Conservation (phyloP, 2,329 filamentous ascomycete genomes). For the Exophiala dermatitidis region DNA sequence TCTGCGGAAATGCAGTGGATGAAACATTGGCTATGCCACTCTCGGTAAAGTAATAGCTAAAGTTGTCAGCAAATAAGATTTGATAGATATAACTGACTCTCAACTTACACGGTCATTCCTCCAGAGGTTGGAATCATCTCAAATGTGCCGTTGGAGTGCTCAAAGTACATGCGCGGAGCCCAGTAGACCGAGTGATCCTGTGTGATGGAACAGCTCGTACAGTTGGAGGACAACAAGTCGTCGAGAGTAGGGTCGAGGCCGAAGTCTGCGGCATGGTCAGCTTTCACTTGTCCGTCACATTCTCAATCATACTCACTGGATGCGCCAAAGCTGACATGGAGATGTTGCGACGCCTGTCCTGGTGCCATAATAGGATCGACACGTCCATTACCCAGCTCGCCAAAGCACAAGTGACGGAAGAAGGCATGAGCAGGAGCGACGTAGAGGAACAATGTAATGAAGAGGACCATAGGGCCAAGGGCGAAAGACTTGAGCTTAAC, state of each 20-base stretch:
- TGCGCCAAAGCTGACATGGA: slow-evolving; percentile 69
- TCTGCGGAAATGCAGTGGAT: slow-evolving; percentile 58
- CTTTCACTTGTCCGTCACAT: background rate
- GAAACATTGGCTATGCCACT: slow-evolving; percentile 5
- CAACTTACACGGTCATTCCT: slow-evolving; percentile 71
- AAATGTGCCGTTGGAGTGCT: slow-evolving; percentile 58
- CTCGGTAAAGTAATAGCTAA: slow-evolving; percentile 74
- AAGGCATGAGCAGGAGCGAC: slow-evolving; percentile 51
- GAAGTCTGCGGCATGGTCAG: slow-evolving; percentile 51
- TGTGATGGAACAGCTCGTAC: slow-evolving; percentile 72
- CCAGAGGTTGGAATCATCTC: slow-evolving; percentile 67
- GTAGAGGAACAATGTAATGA: slow-evolving; percentile 3
- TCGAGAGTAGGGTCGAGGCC: slow-evolving; percentile 48
- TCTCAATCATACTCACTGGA: slow-evolving; percentile 56
- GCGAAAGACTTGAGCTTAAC: slow-evolving; percentile 9
- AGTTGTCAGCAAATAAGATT: background rate
- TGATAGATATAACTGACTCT: background rate
- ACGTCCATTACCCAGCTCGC: slow-evolving; percentile 60
- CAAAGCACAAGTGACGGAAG: slow-evolving; percentile 83
- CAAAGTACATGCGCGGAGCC: slow-evolving; percentile 72
- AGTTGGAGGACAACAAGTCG: slow-evolving; percentile 55
- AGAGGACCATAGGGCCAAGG: background rate
- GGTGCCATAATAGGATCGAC: slow-evolving; percentile 69
- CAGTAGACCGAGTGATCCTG: slow-evolving; percentile 87
- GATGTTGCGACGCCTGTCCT: slow-evolving; percentile 55